Conservation (phyloP, 2,329 filamentous ascomycete genomes). For the Aspergillus phoenicis region DNA sequence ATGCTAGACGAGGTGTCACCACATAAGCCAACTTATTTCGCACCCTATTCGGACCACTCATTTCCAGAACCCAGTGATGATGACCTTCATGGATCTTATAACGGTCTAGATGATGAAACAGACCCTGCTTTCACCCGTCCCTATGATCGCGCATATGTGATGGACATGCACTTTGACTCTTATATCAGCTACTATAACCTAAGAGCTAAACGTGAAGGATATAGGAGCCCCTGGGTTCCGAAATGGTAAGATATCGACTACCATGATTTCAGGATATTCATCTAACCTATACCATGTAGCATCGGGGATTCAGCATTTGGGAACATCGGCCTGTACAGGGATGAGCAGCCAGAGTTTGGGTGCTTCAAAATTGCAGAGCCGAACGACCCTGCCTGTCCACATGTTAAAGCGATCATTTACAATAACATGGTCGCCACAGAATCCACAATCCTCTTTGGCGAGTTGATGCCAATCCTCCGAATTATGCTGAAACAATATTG, state of each 20-base stretch:
- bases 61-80: constrained; percentile 9
- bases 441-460: constrained; percentile 16
- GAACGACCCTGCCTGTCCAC: constrained; percentile 10
- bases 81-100: constrained; percentile 2
- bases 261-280: neutral
- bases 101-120: constrained; percentile 6
- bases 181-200: constrained; percentile 8
- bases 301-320: constrained; percentile 18
- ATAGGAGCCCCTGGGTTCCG: constrained; percentile 9
- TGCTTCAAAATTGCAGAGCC: constrained; percentile 15
- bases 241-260: constrained; percentile 11
- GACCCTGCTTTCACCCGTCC: constrained; percentile 4
- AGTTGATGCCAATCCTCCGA: constrained; percentile 16
- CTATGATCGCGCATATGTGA: constrained; percentile 5
- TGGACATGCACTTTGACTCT: constrained; percentile 8
- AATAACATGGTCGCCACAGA: constrained; percentile 19
- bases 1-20: constrained; percentile 1
- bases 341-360: constrained; percentile 17
- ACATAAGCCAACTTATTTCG: constrained; percentile 6
- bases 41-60: constrained; percentile 7
- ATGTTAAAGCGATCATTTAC: constrained; percentile 21
- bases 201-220: neutral
- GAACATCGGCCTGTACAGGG: constrained; percentile 10
- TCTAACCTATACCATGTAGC: constrained; percentile 7
- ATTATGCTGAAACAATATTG: constrained; percentile 19